Percentiles rank a stretch among this genome's conserved stretches.
These are phyloP conservation scores for Populus tremula DNA, from an alignment of 345 rosid genomes.

Conservation along the genomic window DNA sequence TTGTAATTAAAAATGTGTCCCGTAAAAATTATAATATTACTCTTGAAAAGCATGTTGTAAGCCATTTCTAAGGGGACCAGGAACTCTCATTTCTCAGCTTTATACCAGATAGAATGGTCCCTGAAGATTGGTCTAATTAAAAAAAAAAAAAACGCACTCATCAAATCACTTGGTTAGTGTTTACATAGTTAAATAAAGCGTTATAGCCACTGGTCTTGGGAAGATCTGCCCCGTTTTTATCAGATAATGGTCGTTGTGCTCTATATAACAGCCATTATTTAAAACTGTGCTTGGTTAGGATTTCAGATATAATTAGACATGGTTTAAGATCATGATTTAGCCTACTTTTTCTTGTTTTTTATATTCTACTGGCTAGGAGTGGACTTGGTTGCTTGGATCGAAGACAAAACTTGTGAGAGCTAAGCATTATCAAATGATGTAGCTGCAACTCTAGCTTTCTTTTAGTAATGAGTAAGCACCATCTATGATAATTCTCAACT, in stretches of 20 bases:
- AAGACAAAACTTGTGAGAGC: background rate
- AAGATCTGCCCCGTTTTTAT: too few species aligned
- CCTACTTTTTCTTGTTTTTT: constrained; percentile 33
- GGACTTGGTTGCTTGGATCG: background rate
- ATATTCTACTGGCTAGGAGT: constrained; percentile 18
- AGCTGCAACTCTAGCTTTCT: background rate
- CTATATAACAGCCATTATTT: too few species aligned
- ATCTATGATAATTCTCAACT: constrained; percentile 18
- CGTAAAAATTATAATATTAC: too few species aligned
- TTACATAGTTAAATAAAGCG: too few species aligned
- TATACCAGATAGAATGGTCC: background rate
- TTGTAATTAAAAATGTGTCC: too few species aligned
- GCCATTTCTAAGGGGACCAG: constrained; percentile 40
- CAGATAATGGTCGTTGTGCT: too few species aligned
- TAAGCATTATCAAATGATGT: background rate
- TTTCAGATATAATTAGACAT: background rate
- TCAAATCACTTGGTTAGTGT: background rate
- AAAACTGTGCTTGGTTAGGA: background rate
- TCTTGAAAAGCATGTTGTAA: background rate
- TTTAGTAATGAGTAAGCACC: constrained; percentile 14
- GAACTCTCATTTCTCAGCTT: background rate
- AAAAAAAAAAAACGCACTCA: too few species aligned
- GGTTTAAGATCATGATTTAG: background rate
- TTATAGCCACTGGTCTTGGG: too few species aligned
- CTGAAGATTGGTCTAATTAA: background rate